Base-by-base conservation (phyloP, 1,284 basidiomycete genomes). In the Ustilago nuda region DNA sequence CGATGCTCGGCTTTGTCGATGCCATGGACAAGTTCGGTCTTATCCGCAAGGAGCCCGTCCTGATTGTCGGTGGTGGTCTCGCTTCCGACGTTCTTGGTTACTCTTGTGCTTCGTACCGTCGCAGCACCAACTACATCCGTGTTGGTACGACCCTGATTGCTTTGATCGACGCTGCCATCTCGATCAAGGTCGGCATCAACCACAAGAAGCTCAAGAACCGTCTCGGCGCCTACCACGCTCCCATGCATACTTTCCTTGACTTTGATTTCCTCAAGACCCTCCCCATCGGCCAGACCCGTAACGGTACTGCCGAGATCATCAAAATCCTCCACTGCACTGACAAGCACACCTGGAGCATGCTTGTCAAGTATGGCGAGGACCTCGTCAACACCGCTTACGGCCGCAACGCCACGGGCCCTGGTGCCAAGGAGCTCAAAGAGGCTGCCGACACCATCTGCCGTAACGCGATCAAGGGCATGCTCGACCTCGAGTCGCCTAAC, bases 211-310 rank as follows among this genome's bases (percentile, higher is more conserved):
- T 81, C 63, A 82, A 82, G 74, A 76, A 72, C 56, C 68, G 81
- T 36, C 73, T 85, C 32, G 87, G 87, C 60, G 87, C 87, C 37
- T 88, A 87, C 82, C 87, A 87, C 76, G 87, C 87, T 23, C 87
- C 87, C 41, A 82, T 87, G 72, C 86, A 87, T 84, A 88, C 87
- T 35, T 87, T 87, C 84, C 84, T 88, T 56, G 87, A 88, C 83
- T 88, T 88, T 79, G 86, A 87, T 56, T 86, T 87, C 81, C 78
- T 88, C 59, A 85, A 86, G 79, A 88, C 87, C 12, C 81, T 88
- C 17, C 87, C 87, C 30, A 83, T 85, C 39, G 87, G 87, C 53
- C 87, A 87, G 79, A 85, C 87, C 55, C 85, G 87, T 66, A 88
- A 88, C 80, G 87, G 87, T 70, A 87, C 87, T 63, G 87, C 87